These are phyloP conservation scores for Penicillium herquei DNA, from an alignment of 495 filamentous ascomycete genomes.

Conservation along the genomic window DNA sequence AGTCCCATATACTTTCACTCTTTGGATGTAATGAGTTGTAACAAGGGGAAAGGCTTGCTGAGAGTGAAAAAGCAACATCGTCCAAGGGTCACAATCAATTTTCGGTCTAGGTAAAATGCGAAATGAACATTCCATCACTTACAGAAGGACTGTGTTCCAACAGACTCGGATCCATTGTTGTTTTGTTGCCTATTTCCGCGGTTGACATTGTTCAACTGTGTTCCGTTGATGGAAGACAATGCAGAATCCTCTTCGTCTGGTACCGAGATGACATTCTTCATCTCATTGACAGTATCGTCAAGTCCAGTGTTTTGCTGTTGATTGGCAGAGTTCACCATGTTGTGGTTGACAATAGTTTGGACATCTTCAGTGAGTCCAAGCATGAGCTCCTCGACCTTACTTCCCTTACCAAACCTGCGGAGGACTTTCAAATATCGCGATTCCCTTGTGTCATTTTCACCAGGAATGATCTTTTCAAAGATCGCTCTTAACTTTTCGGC, in stretches of 20 bases:
- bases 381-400: slow-evolving; percentile 19
- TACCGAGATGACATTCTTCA: slow-evolving; percentile 1
- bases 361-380: slow-evolving; percentile 8
- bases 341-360: slow-evolving; percentile 11
- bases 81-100: too few species aligned
- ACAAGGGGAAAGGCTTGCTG: too few species aligned
- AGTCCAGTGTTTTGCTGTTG: slow-evolving; percentile 2
- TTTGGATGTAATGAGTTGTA: too few species aligned
- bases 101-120: too few species aligned
- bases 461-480: background rate
- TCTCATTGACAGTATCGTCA: slow-evolving; percentile 9
- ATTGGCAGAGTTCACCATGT: slow-evolving; percentile 8
- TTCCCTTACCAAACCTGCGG: slow-evolving; percentile 12
- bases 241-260: background rate
- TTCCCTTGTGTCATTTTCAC: background rate
- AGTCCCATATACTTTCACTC: too few species aligned
- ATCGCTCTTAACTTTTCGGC: background rate
- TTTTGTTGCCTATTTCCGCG: slow-evolving; percentile 2
- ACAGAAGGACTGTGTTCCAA: too few species aligned
- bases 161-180: too few species aligned
- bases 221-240: slow-evolving; percentile 1
- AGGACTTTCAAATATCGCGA: slow-evolving; percentile 10
- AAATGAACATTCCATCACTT: too few species aligned
- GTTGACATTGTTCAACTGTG: slow-evolving; percentile 3
- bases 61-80: too few species aligned